phyloP scores from a whole-genome alignment of 257 asterid species.

The Fraxinus quadrangulata region DNA sequence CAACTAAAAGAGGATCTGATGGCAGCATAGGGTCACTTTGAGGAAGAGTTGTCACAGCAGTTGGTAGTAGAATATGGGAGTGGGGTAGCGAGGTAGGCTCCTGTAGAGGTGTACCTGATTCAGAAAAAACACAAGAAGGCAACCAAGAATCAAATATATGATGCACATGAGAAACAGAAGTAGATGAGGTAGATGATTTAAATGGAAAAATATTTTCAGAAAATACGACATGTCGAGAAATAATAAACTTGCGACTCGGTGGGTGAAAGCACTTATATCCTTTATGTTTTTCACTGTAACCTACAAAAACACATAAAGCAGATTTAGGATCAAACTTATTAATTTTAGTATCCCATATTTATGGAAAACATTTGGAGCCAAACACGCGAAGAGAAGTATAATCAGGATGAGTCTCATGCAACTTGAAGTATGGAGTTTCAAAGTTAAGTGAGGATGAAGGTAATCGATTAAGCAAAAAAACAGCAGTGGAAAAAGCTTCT shows the following conservation, averaged over 20 bases:
- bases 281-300: neutral
- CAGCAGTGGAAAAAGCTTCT: neutral
- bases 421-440: neutral
- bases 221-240: neutral
- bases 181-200: neutral
- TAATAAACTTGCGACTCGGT: too few relatives aligned
- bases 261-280: too few relatives aligned
- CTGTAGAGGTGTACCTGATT: neutral
- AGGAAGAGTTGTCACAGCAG: neutral
- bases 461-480: neutral
- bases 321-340: neutral
- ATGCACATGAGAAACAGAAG: neutral
- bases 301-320: neutral
- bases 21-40: too few relatives aligned
- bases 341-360: neutral
- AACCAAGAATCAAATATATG: neutral
- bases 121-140: neutral
- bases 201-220: neutral
- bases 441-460: neutral
- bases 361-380: neutral
- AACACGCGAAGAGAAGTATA: neutral
- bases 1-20: too few relatives aligned
- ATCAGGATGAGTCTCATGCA: neutral
- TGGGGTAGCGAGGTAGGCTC: neutral
- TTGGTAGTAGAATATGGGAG: neutral